Percentiles rank a stretch among this genome's conserved stretches.
phyloP scores from a whole-genome alignment of 164 flowering plant genomes.

The Chimonanthus salicifolius region DNA sequence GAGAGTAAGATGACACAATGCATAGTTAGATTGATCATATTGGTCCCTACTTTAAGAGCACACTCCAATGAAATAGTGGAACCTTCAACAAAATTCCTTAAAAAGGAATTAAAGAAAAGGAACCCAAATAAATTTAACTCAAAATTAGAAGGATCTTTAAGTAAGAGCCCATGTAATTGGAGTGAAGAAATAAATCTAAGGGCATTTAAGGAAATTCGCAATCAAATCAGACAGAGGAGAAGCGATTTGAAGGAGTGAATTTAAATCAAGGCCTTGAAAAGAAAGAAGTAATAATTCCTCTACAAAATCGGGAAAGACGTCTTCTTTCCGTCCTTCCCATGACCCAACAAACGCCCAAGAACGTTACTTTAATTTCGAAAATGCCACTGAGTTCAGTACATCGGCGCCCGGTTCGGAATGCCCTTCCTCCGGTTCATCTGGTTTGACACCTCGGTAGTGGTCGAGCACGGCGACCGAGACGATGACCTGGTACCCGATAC shows the following conservation, averaged over 20 bases:
- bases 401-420: conserved; percentile 64
- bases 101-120: neutral
- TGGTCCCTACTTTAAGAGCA: too few species aligned
- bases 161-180: neutral
- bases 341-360: conserved; percentile 6
- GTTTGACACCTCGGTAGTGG: conserved; percentile 21
- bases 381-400: conserved; percentile 22
- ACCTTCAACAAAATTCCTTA: neutral
- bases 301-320: conserved; percentile 37
- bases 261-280: neutral
- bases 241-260: neutral
- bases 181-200: neutral
- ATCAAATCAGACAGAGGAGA: neutral
- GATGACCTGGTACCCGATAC: conserved; percentile 20
- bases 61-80: too few species aligned
- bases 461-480: conserved; percentile 30
- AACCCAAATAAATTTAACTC: neutral
- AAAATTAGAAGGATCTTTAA: neutral
- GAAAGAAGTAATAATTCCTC: conserved; percentile 3
- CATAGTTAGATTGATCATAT: too few species aligned
- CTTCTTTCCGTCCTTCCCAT: neutral
- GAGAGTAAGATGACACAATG: too few species aligned
- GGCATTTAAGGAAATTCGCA: too few species aligned
- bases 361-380: conserved; percentile 6
- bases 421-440: conserved; percentile 57